Evolutionary conservation across 192 early-diverging fungal species (phyloP).

Genomic region (Coemansia sp.): DNA sequence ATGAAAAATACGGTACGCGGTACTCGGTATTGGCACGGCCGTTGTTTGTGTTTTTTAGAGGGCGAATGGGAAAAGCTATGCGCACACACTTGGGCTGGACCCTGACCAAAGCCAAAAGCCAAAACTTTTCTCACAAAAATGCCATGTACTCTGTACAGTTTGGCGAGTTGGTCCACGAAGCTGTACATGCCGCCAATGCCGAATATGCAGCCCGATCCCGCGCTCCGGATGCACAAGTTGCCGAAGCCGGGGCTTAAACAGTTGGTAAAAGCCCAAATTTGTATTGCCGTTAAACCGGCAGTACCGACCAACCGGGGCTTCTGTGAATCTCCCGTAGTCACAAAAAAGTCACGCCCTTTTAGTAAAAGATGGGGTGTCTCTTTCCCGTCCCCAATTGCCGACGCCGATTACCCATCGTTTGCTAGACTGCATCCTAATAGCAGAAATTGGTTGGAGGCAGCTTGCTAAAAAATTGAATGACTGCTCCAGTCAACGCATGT

Average conservation of each 20-base stretch:
- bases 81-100: conserved; percentile 19
- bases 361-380: no score
- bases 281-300: not conserved
- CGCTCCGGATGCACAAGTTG: not conserved
- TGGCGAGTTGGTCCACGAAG: conserved; percentile 25
- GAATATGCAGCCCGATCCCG: not conserved
- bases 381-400: no score
- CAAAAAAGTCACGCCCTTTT: no score
- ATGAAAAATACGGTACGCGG: conserved; percentile 19
- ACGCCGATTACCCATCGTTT: no score
- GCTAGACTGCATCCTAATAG: no score
- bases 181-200: conserved; percentile 9
- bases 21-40: conserved; percentile 43
- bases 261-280: no score
- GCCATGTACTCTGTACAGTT: conserved; percentile 4
- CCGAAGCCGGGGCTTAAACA: no score
- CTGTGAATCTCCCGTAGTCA: no score
- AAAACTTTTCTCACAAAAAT: not conserved
- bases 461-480: no score
- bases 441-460: no score
- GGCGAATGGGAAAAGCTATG: conserved; percentile 32
- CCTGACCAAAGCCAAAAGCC: not conserved
- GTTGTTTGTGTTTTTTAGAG: conserved; percentile 36
- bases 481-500: no score
- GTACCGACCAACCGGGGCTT: no score